A percentile compares a stretch with the other conserved stretches of the same genome.
Conservation (phyloP, 1,139 yeast species). For the Schwanniomyces etchellsii region DNA sequence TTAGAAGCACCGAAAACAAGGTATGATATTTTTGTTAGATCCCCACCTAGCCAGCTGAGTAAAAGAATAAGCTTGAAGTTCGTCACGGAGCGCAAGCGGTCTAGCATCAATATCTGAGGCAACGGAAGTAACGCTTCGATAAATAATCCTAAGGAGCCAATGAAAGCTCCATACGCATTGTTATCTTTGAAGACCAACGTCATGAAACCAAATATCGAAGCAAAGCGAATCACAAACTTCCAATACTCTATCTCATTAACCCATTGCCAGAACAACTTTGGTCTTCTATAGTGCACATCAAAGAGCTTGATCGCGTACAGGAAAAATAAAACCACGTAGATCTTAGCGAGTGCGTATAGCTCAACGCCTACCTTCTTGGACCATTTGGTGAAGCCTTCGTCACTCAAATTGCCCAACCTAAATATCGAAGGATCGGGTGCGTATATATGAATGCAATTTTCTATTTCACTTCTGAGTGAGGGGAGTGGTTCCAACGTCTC, state of each 20-base stretch:
- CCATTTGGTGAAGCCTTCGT: neutral
- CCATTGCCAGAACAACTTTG: constrained; percentile 86
- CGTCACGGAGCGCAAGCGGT: constrained; percentile 62
- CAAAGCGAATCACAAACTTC: constrained; percentile 55
- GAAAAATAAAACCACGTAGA: constrained; percentile 11
- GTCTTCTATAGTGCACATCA: constrained; percentile 65
- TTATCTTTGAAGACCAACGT: constrained; percentile 41
- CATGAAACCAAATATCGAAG: constrained; percentile 29
- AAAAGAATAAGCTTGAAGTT: constrained; percentile 74
- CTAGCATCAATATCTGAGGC: constrained; percentile 76
- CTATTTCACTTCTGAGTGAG: constrained; percentile 22
- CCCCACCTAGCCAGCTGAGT: constrained; percentile 87
- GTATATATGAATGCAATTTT: constrained; percentile 3
- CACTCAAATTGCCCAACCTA: neutral
- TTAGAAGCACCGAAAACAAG: constrained; percentile 67
- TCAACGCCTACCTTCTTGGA: neutral
- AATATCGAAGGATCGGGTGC: neutral
- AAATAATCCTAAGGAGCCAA: constrained; percentile 71
- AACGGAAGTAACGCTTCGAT: constrained; percentile 81
- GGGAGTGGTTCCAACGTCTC: constrained; percentile 32
- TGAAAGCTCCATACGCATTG: constrained; percentile 43
- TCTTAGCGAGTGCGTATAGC: constrained; percentile 8
- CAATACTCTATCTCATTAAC: constrained; percentile 54
- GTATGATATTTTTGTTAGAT: constrained; percentile 69
- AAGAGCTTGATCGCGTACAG: constrained; percentile 47